Conservation (phyloP, 129 eudicot species). For the Tagetes patula region DNA sequence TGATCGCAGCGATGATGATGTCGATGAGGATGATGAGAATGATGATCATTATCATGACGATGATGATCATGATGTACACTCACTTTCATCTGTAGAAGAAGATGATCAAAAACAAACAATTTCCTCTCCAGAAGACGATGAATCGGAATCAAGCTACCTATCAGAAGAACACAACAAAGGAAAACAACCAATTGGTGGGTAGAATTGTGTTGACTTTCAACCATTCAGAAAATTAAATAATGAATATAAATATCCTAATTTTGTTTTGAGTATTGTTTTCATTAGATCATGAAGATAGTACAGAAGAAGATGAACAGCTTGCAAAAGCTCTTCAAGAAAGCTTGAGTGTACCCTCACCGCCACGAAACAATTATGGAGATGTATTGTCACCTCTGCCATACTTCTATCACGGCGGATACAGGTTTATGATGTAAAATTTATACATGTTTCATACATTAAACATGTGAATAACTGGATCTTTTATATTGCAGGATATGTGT, state of each 20-base stretch:
- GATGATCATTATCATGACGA: neutral
- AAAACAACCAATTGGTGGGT: constrained; percentile 76
- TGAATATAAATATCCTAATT: constrained; percentile 12
- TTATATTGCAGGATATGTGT: constrained; percentile 66
- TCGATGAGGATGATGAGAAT: neutral
- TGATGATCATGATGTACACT: neutral
- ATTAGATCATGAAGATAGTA: constrained; percentile 45
- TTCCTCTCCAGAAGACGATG: constrained; percentile 66
- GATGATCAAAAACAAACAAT: constrained; percentile 43
- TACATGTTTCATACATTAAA: neutral
- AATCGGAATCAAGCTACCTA: constrained; percentile 31
- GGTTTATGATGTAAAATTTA: constrained; percentile 32
- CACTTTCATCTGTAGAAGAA: constrained; percentile 74
- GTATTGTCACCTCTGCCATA: constrained; percentile 53
- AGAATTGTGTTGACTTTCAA: neutral
- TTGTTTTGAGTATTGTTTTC: constrained; percentile 14
- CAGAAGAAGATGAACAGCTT: constrained; percentile 85
- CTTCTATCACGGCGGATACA: constrained; percentile 53
- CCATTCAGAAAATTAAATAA: constrained; percentile 7
- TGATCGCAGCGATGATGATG: neutral
- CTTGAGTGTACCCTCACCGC: constrained; percentile 61
- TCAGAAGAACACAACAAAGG: constrained; percentile 56
- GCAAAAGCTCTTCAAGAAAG: constrained; percentile 88
- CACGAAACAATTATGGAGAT: constrained; percentile 50
- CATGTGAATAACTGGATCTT: neutral